Evolutionary conservation across 176 grass and related monocot genomes (phyloP).

Genomic region (Paspalum notatum): DNA sequence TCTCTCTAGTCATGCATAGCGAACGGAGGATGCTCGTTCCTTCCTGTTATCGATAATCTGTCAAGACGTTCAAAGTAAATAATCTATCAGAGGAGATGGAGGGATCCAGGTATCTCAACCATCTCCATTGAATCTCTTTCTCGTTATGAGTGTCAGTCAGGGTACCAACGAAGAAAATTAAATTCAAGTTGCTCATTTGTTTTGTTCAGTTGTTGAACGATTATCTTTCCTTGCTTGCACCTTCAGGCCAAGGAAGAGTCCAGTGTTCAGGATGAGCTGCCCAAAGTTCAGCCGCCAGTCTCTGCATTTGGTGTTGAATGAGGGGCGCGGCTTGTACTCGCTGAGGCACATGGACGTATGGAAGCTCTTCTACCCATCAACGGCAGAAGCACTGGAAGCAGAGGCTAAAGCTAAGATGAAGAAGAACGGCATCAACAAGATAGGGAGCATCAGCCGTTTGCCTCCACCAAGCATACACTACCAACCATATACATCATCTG

Average conservation of each 20-base stretch:
- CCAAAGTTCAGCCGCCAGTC: neutral
- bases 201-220: no score
- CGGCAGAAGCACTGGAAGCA: neutral
- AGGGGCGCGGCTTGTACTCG: neutral
- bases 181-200: no score
- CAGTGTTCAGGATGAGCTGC: conserved; percentile 5
- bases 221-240: neutral
- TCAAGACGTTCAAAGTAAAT: no score
- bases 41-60: no score
- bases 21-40: no score
- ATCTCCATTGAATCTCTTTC: no score
- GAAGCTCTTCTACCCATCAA: neutral
- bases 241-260: rapidly evolving
- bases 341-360: neutral
- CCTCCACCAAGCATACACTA: neutral
- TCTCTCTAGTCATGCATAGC: no score
- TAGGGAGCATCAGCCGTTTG: neutral
- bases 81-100: no score
- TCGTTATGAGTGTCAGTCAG: no score
- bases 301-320: neutral
- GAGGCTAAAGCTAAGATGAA: neutral
- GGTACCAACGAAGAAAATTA: no score
- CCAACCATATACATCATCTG: neutral
- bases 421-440: no score
- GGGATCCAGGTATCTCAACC: no score